phyloP scores from a whole-genome alignment of 73 alveolate species.

The Symbiodinium pilosum region DNA sequence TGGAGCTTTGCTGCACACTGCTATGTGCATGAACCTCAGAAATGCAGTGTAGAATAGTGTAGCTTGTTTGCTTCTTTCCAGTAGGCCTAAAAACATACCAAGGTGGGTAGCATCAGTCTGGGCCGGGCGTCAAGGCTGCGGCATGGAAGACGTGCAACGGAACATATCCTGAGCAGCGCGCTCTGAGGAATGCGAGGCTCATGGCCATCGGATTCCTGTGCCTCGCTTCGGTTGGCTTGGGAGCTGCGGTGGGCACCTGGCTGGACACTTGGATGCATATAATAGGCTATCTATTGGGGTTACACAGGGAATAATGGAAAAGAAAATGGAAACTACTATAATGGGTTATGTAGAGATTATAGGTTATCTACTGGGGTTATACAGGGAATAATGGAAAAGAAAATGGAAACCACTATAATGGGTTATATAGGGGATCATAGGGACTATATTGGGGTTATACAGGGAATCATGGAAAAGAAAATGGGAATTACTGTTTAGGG shows the following conservation, averaged over 20 bases:
- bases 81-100: background rate
- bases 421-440: too few relatives aligned
- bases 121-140: background rate
- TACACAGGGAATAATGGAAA: too few relatives aligned
- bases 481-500: too few relatives aligned
- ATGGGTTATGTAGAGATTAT: too few relatives aligned
- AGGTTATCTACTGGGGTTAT: too few relatives aligned
- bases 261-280: constrained; percentile 26
- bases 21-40: background rate
- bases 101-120: background rate
- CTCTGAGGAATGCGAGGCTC: background rate
- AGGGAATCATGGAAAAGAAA: too few relatives aligned
- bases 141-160: background rate
- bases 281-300: background rate
- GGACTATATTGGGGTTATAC: too few relatives aligned
- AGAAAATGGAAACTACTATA: too few relatives aligned
- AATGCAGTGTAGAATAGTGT: too few relatives aligned
- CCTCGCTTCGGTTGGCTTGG: constrained; percentile 66
- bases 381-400: too few relatives aligned
- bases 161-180: background rate
- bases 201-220: constrained; percentile 52
- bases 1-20: constrained; percentile 31
- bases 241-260: constrained; percentile 88
- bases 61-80: too few relatives aligned
- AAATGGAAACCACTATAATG: too few relatives aligned